A percentile compares a stretch with the other conserved stretches of the same genome.
phyloP scores from a whole-genome alignment of 768 basidiomycete species.

The Saitozyma sp. region DNA sequence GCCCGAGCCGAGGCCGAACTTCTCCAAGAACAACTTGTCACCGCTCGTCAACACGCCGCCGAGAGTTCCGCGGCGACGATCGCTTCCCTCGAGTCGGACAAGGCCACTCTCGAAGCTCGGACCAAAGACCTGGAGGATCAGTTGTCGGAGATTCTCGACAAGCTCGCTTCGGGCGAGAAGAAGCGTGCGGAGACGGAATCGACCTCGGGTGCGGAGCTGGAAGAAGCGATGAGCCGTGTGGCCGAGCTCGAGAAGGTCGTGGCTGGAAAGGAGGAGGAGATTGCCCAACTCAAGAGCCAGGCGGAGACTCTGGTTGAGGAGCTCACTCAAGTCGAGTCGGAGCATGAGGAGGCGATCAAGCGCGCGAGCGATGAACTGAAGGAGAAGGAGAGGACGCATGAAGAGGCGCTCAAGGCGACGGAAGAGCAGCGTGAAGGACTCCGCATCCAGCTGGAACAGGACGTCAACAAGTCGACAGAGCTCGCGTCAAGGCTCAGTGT shows the following conservation, averaged over 20 bases:
- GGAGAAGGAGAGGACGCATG: neutral
- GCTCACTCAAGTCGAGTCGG: neutral
- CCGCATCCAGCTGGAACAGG: too few species aligned
- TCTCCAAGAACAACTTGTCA: neutral
- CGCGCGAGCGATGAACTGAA: too few species aligned
- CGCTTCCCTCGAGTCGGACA: slow-evolving; percentile 1
- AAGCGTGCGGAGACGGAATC: neutral
- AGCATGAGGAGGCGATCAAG: neutral
- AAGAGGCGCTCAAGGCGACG: neutral
- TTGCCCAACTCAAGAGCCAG: neutral
- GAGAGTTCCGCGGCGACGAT: neutral
- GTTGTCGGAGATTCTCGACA: neutral
- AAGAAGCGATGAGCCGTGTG: neutral
- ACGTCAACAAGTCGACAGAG: too few species aligned
- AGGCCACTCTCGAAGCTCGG: neutral
- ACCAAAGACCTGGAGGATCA: neutral
- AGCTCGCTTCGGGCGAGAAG: neutral
- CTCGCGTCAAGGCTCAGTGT: too few species aligned
- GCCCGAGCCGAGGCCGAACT: neutral
- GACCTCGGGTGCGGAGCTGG: neutral
- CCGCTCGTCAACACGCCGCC: neutral
- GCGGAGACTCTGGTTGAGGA: neutral
- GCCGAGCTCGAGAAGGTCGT: neutral
- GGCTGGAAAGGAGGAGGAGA: neutral
- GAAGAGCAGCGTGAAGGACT: neutral